Percentiles rank a stretch among this genome's conserved stretches.
Conservation (phyloP, 2,329 filamentous ascomycete genomes). For the Penicillium decumbens region DNA sequence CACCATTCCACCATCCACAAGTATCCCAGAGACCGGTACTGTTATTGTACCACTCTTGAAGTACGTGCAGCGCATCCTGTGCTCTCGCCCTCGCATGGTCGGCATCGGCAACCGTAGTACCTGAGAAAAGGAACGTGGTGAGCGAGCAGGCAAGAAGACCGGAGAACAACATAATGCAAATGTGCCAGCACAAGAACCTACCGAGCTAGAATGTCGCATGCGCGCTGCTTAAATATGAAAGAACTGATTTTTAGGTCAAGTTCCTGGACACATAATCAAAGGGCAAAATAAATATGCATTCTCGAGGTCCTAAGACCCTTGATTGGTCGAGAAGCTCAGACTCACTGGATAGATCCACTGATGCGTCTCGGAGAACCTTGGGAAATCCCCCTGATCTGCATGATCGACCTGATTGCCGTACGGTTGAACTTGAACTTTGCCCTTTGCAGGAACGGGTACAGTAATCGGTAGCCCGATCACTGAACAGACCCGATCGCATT, state of each 20-base stretch:
- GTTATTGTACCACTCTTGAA: constrained; percentile 60
- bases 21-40: constrained; percentile 60
- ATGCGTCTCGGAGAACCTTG: not conserved
- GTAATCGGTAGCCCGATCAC: not conserved
- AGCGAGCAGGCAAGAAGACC: constrained; percentile 9
- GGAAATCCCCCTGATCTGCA: constrained; percentile 17
- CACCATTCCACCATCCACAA: constrained; percentile 70
- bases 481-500: not conserved
- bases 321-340: constrained; percentile 15
- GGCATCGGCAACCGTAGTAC: constrained; percentile 8
- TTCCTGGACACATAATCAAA: constrained; percentile 10
- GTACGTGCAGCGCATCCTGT: constrained; percentile 35
- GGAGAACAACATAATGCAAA: constrained; percentile 13
- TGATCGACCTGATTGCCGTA: constrained; percentile 11
- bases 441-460: not conserved
- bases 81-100: constrained; percentile 11
- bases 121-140: constrained; percentile 6
- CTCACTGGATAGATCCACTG: constrained; percentile 11
- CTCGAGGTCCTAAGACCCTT: constrained; percentile 5
- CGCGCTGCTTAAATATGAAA: constrained; percentile 15
- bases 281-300: constrained; percentile 16
- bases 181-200: constrained; percentile 4
- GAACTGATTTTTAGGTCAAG: not conserved
- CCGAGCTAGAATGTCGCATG: not conserved
- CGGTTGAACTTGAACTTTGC: constrained; percentile 3